A percentile compares a stretch with the other conserved stretches of the same genome.
Evolutionary conservation across 352 stramenopile species (phyloP).

Genomic region (Thalassiosira livingstoniorum): DNA sequence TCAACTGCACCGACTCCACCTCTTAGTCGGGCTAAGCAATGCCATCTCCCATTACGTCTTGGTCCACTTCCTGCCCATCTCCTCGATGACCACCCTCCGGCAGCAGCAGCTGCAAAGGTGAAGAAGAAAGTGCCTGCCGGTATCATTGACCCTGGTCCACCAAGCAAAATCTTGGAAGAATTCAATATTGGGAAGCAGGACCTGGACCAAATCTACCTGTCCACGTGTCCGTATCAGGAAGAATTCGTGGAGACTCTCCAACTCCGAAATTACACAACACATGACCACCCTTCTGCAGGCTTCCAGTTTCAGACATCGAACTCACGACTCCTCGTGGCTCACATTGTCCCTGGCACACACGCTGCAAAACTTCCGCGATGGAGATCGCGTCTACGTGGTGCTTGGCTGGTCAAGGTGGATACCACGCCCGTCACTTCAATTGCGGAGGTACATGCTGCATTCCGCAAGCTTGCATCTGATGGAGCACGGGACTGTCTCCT

Average conservation of each 20-base stretch:
- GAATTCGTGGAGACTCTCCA: background rate
- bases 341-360: background rate
- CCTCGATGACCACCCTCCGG: too few species aligned
- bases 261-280: too few species aligned
- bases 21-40: background rate
- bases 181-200: background rate
- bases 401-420: slow-evolving; percentile 4
- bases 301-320: background rate
- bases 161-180: background rate
- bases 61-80: background rate
- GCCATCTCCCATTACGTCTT: background rate
- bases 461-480: background rate
- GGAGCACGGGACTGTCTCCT: background rate
- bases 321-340: background rate
- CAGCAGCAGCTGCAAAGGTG: too few species aligned
- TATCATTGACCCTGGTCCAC: background rate
- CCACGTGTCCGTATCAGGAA: background rate
- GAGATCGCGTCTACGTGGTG: background rate
- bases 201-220: background rate
- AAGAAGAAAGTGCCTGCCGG: too few species aligned
- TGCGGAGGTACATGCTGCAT: background rate
- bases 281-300: background rate
- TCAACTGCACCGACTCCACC: background rate
- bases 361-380: background rate
- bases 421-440: background rate